Percentiles rank a stretch among this genome's conserved stretches.
phyloP scores from a whole-genome alignment of 2,329 filamentous ascomycete species.

The Aulographum hederae region DNA sequence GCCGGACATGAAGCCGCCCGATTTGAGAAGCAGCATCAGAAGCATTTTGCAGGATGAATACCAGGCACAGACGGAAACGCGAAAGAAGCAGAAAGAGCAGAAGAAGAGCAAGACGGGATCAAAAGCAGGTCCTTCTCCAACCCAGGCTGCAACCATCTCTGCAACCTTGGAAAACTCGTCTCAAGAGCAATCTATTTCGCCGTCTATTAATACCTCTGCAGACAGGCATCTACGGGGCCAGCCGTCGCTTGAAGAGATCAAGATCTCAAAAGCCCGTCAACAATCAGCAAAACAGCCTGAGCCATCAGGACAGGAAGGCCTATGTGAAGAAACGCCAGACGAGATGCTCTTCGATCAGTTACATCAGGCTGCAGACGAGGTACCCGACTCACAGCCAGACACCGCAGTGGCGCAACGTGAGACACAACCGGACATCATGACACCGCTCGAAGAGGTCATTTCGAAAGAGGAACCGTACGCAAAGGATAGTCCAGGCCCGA shows the following conservation, averaged over 20 bases:
- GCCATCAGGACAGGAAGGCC: neutral
- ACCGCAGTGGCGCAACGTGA: too few species aligned
- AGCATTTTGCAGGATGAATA: conserved; percentile 37
- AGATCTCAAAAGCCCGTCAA: neutral
- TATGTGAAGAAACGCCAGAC: neutral
- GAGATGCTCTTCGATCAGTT: neutral
- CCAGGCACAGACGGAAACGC: conserved; percentile 1
- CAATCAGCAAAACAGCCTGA: neutral
- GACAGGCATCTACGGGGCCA: neutral
- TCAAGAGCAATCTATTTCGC: neutral
- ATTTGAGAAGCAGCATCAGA: conserved; percentile 48
- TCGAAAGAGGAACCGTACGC: too few species aligned
- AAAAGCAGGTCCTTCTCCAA: neutral
- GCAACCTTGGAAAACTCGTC: neutral
- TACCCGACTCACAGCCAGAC: too few species aligned
- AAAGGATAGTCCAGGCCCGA: too few species aligned
- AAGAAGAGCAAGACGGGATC: neutral
- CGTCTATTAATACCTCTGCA: neutral
- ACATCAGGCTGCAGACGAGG: neutral
- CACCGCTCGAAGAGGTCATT: too few species aligned
- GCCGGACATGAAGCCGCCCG: conserved; percentile 32
- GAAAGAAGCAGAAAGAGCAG: conserved; percentile 1
- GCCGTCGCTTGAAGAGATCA: neutral
- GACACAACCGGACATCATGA: too few species aligned
- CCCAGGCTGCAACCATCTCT: neutral